These are phyloP conservation scores for Mortierella alpina DNA, from an alignment of 192 early-diverging fungal genomes.

Conservation along the genomic window DNA sequence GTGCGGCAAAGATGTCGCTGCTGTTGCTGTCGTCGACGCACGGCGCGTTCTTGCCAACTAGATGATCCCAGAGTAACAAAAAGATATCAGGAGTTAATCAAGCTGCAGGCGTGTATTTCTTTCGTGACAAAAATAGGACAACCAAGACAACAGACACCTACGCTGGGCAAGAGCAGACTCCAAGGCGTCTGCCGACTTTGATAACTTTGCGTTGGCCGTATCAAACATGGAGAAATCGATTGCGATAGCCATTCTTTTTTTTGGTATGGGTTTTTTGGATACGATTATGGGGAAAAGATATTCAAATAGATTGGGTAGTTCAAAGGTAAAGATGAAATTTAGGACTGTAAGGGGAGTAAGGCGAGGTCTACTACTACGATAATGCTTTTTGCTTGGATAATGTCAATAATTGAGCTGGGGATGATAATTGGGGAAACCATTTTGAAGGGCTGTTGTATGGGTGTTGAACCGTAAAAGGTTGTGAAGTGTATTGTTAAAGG, in stretches of 20 bases:
- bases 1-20: slow-evolving; percentile 20
- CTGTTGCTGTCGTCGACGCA: neutral
- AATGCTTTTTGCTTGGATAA: slow-evolving; percentile 23
- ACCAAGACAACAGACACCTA: slow-evolving; percentile 8
- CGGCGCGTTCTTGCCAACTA: slow-evolving; percentile 41
- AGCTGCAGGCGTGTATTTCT: neutral
- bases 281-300: neutral
- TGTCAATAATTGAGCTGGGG: slow-evolving; percentile 41
- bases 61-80: neutral
- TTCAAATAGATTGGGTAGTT: neutral
- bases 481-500: slow-evolving; percentile 13
- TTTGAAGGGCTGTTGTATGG: slow-evolving; percentile 35
- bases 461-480: slow-evolving; percentile 36
- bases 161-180: slow-evolving; percentile 41
- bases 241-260: slow-evolving; percentile 19
- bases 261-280: too few relatives aligned
- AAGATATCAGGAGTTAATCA: neutral
- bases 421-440: slow-evolving; percentile 51
- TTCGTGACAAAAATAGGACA: neutral
- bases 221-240: slow-evolving; percentile 41
- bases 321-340: slow-evolving; percentile 10
- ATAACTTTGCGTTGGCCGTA: slow-evolving; percentile 11
- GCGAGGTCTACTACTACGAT: slow-evolving; percentile 31
- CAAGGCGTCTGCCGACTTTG: slow-evolving; percentile 22
- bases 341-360: slow-evolving; percentile 51